Base-by-base conservation (phyloP, 257 asterid species). In the Solanum commersonii region DNA sequence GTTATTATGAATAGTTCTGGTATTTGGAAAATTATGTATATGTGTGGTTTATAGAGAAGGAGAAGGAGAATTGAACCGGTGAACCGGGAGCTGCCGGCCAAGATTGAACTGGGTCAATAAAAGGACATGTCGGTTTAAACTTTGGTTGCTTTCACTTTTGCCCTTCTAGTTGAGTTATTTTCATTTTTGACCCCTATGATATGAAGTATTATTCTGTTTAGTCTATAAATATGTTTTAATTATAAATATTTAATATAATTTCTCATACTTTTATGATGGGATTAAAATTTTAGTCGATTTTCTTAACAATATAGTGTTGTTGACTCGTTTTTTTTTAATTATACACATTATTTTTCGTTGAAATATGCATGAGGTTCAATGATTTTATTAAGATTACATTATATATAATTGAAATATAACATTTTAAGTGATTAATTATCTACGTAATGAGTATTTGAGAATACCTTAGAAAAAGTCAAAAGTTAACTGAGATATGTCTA, bases 1-100 rank as follows among this genome's bases (percentile, higher is more conserved):
- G 12, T 12, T 23, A 22, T 86, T 23, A 27, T 70, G 87, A 86
- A 68, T 86, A 68, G 42, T 46, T 16, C 8, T 63, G 42, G 40
- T 29, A 46, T 16, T 49, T 71, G 73, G 85, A 56, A 63, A 33
- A 22, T 56, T 56, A 25, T 56, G 65, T 56, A 0, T 20, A 20
- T 73, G 37, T 88, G 92, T 88, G 91, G 92, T 73, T 88, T 90
- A 71, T 60, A 85, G 87, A 85, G 87, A 40, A 87, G 68, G 10
- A 49, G 14, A 15, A 52, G n/a, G 65, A 56, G 76, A 78, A 25
- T 78, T 27, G 10, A 29, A 46, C 29, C 35, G 25, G 85, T 46
- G 67, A 81, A 81, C 85, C 85, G 65, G 68, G 12, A 1, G 85
- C 16, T 46, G 70, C 68, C 29, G 70, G 85, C 85, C 42, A 44